These are phyloP conservation scores for Clathrospora elynae DNA, from an alignment of 2,329 filamentous ascomycete species.

Conservation along the genomic window DNA sequence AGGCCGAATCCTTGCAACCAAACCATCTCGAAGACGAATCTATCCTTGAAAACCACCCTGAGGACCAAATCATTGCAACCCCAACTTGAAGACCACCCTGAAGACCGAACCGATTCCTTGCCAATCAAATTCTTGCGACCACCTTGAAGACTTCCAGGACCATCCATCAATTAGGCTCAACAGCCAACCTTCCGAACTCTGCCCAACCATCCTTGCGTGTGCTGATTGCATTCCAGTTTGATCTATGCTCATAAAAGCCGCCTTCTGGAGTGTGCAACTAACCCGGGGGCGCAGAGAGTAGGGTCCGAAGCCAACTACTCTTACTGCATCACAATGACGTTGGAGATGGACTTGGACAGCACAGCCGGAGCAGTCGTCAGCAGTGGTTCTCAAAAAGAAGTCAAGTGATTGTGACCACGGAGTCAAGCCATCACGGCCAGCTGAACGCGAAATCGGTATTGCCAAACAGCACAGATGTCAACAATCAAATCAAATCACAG, in stretches of 20 bases:
- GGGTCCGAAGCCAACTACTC: background rate
- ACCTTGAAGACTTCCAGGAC: no score
- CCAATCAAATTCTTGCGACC: no score
- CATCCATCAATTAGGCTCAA: background rate
- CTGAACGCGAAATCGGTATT: no score
- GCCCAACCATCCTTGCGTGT: background rate
- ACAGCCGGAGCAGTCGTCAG: background rate
- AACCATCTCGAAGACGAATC: no score
- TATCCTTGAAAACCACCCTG: no score
- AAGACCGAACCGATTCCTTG: no score
- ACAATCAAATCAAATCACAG: no score
- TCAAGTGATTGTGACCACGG: background rate
- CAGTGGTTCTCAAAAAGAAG: background rate
- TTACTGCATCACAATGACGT: background rate
- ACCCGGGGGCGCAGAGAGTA: background rate
- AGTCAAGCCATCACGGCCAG: background rate
- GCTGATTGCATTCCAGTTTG: conserved; percentile 1
- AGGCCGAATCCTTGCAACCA: no score
- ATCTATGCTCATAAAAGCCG: conserved; percentile 1
- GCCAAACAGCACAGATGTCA: no score
- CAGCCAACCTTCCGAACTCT: background rate
- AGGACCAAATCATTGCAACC: no score
- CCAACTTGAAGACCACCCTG: no score
- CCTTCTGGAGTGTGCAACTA: conserved; percentile 2
- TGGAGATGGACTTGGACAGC: background rate